Evolutionary conservation across 2,329 filamentous ascomycete species (phyloP).

Genomic region (Paraphaeosphaeria minitans): DNA sequence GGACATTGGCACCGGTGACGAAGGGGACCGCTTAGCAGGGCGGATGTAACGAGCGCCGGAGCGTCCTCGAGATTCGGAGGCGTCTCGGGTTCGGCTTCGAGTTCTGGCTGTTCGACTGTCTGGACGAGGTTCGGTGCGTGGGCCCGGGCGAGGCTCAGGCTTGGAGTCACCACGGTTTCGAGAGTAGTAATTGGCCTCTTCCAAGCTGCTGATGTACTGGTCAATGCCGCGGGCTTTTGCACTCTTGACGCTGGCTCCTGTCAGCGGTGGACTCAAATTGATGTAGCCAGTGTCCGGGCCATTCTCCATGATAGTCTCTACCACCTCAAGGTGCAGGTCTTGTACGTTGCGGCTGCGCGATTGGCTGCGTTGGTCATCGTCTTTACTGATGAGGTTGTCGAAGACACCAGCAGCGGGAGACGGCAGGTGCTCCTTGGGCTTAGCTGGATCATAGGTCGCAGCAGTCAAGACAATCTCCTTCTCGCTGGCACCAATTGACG

Average conservation of each 20-base stretch:
- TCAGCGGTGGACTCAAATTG: slow-evolving; percentile 55
- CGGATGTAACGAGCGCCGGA: slow-evolving; percentile 70
- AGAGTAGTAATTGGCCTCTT: slow-evolving; percentile 70
- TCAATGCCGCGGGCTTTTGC: slow-evolving; percentile 72
- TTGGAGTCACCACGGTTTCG: slow-evolving; percentile 46
- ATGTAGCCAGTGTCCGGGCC: slow-evolving; percentile 49
- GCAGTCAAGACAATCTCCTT: slow-evolving; percentile 55
- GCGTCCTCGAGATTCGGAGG: slow-evolving; percentile 73
- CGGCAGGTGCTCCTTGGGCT: slow-evolving; percentile 55
- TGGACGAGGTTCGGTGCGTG: slow-evolving; percentile 35
- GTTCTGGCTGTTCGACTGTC: slow-evolving; percentile 51
- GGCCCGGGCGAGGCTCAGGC: slow-evolving; percentile 53
- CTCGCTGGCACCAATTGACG: slow-evolving; percentile 60
- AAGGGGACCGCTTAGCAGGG: slow-evolving; percentile 83
- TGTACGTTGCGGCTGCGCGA: slow-evolving; percentile 80
- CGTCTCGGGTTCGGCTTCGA: slow-evolving; percentile 58
- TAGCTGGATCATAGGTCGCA: slow-evolving; percentile 40
- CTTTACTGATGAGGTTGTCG: slow-evolving; percentile 65
- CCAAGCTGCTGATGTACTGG: slow-evolving; percentile 84
- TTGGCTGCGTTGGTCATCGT: slow-evolving; percentile 67
- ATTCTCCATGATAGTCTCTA: slow-evolving; percentile 50
- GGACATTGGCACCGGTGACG: slow-evolving; percentile 92
- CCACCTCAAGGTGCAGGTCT: slow-evolving; percentile 61
- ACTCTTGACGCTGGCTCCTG: slow-evolving; percentile 58
- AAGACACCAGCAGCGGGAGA: slow-evolving; percentile 71